Evolutionary conservation across 2,329 filamentous ascomycete species (phyloP).

Genomic region (Neurospora sp.): DNA sequence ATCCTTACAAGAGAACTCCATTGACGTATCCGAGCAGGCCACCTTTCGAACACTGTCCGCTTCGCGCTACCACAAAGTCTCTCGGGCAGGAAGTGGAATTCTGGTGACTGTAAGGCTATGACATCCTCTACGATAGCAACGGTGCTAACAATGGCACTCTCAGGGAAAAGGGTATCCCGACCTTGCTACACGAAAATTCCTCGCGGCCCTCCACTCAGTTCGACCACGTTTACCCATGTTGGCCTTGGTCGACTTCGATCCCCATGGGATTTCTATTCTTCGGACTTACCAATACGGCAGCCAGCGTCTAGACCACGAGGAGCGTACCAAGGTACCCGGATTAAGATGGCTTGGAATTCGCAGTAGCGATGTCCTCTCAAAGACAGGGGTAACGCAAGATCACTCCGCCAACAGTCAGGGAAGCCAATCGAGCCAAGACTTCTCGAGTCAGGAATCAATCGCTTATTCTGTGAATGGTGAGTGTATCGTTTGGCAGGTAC

Average conservation of each 20-base stretch:
- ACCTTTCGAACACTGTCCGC: slow-evolving; percentile 59
- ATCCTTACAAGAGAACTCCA: not conserved
- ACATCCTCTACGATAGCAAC: too few relatives aligned
- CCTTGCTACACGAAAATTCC: slow-evolving; percentile 55
- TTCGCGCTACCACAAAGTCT: slow-evolving; percentile 42
- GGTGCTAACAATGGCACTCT: not conserved
- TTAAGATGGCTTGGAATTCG: slow-evolving; percentile 57
- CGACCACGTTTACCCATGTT: slow-evolving; percentile 46
- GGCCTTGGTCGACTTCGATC: slow-evolving; percentile 64
- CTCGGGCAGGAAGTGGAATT: slow-evolving; percentile 45
- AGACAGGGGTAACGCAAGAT: not conserved
- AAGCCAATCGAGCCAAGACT: slow-evolving; percentile 8
- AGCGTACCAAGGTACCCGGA: slow-evolving; percentile 34
- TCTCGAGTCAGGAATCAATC: slow-evolving; percentile 11
- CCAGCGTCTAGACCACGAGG: slow-evolving; percentile 50
- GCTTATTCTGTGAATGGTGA: slow-evolving; percentile 7
- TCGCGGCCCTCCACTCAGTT: slow-evolving; percentile 40
- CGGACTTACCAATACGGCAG: slow-evolving; percentile 65
- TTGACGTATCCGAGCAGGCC: slow-evolving; percentile 39
- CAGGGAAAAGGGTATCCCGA: slow-evolving; percentile 80
- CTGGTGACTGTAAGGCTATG: slow-evolving; percentile 50
- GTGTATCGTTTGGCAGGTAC: not conserved
- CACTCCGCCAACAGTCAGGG: slow-evolving; percentile 2
- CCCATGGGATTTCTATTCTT: slow-evolving; percentile 64
- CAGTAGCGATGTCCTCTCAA: slow-evolving; percentile 28